Evolutionary conservation across 1,139 yeast genomes (phyloP), one percentile per base, ranked within the genome.

Genomic region (Hansenula sp.): DNA sequence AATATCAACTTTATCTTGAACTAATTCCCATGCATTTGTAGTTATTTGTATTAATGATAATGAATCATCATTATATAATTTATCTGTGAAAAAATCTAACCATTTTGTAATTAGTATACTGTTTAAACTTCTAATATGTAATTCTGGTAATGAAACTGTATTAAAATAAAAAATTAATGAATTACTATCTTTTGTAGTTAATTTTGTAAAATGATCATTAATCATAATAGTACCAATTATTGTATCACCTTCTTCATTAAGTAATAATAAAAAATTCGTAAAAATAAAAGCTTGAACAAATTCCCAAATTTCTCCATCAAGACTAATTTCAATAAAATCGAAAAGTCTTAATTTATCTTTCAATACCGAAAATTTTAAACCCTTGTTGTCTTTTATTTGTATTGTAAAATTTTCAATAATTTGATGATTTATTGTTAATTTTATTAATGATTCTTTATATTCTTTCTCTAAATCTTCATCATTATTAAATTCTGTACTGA

Each of bases 1-100:
- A 4, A 76, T 51, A 18, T 55, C 51, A 3, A 62, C 44, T 9
- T 40, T 19, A 14, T 37, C 34, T 27, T 44, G 37, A 29, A 68
- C 47, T 17, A 69, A 46, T 12, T 55, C 54, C 81, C 83, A 75
- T 1, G 71, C 73, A 45, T 73, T 78, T 1, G 73, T 64, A 1
- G 84, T 73, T 44, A 77, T 58, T 51, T 75, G 79, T 34, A 62
- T 62, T 22, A 74, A 48, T 9, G 75, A 70, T 2, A 72, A 57
- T 14, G 45, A 42, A 3, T 55, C 40, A 38, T 32, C 51, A 3
- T 42, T n/a, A 53, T 38, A 3, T 2, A 29, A 29, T 28, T 47
- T 40, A 25, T 38, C 39, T 1, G 48, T 40, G 31, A 52, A 57
- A 51, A 43, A 52, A 38, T 61, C 56, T 42, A 65, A 53, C 75